Conservation (phyloP, 2,329 filamentous ascomycete genomes). For the Bipolaris victoriae region DNA sequence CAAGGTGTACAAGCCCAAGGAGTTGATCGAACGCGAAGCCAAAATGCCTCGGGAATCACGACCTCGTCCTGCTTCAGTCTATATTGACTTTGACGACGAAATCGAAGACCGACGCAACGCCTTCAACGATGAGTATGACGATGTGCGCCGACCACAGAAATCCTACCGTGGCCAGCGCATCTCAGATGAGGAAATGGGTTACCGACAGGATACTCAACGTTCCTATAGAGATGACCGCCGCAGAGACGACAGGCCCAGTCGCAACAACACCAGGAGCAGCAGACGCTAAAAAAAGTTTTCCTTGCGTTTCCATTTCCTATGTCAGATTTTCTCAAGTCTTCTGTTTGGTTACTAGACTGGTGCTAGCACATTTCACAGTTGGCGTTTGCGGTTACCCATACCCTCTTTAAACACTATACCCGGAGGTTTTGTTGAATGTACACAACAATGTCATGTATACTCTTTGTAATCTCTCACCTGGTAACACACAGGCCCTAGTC, state of each 20-base stretch:
- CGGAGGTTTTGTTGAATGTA: conserved; percentile 9
- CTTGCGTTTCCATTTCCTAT: conserved; percentile 12
- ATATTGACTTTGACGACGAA: conserved; percentile 54
- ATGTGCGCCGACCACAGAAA: conserved; percentile 38
- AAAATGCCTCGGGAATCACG: conserved; percentile 31
- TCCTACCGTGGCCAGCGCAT: conserved; percentile 37
- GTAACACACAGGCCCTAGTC: background rate
- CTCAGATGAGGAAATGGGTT: conserved; percentile 43
- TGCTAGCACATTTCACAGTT: conserved; percentile 1
- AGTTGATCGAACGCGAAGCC: conserved; percentile 26
- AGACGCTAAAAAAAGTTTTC: conserved; percentile 18
- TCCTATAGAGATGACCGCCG: conserved; percentile 25
- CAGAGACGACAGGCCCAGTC: conserved; percentile 30
- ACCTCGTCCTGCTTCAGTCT: conserved; percentile 54
- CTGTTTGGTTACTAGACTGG: conserved; percentile 2
- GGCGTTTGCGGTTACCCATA: conserved; percentile 11
- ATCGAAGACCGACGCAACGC: conserved; percentile 37
- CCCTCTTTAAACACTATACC: conserved; percentile 19
- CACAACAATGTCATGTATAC: conserved; percentile 9
- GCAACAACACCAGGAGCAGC: conserved; percentile 33
- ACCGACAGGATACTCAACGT: conserved; percentile 29
- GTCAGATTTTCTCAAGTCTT: conserved; percentile 9
- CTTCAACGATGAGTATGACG: conserved; percentile 31
- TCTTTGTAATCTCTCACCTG: conserved; percentile 16
- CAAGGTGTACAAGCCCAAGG: conserved; percentile 64